Percentiles rank a stretch among this genome's conserved stretches.
Evolutionary conservation across 768 basidiomycete genomes (phyloP).

Genomic region (Suillus bovinus): DNA sequence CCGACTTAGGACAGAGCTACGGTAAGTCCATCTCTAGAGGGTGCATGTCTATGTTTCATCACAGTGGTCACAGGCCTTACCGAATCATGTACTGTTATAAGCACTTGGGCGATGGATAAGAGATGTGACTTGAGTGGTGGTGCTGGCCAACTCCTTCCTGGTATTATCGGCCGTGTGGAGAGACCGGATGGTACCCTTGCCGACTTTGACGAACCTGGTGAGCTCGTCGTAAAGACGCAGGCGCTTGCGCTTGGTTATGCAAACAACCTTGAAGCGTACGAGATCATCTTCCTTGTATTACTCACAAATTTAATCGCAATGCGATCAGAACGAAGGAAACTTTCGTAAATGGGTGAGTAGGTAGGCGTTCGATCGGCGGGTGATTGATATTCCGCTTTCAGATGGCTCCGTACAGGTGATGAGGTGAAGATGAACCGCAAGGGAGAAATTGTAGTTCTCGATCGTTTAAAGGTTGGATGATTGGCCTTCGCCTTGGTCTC

Average conservation of each 20-base stretch:
- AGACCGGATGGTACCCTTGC: slow-evolving; percentile 59
- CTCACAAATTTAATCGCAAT: slow-evolving; percentile 13
- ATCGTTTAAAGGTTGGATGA: slow-evolving; percentile 64
- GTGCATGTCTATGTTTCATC: background rate
- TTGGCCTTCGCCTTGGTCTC: background rate
- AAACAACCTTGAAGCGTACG: slow-evolving; percentile 62
- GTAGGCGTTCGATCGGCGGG: background rate
- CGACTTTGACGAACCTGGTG: slow-evolving; percentile 58
- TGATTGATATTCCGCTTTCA: slow-evolving; percentile 20
- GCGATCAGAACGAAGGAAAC: slow-evolving; percentile 57
- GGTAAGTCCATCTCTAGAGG: slow-evolving; percentile 35
- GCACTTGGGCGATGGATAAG: slow-evolving; percentile 45
- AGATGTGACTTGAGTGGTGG: slow-evolving; percentile 51
- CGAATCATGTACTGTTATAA: slow-evolving; percentile 57
- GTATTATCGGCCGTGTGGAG: slow-evolving; percentile 54
- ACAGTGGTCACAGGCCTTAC: slow-evolving; percentile 49
- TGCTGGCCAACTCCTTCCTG: slow-evolving; percentile 59
- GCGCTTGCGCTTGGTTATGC: slow-evolving; percentile 60
- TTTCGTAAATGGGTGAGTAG: slow-evolving; percentile 47
- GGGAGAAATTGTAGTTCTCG: slow-evolving; percentile 67
- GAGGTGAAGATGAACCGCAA: slow-evolving; percentile 65
- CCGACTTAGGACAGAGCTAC: slow-evolving; percentile 61
- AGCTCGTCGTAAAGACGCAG: slow-evolving; percentile 60
- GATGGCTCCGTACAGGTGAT: slow-evolving; percentile 72
- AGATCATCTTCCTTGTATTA: slow-evolving; percentile 13